Base-by-base conservation (phyloP, 805 yeast species). In the Ogataea neopini region DNA sequence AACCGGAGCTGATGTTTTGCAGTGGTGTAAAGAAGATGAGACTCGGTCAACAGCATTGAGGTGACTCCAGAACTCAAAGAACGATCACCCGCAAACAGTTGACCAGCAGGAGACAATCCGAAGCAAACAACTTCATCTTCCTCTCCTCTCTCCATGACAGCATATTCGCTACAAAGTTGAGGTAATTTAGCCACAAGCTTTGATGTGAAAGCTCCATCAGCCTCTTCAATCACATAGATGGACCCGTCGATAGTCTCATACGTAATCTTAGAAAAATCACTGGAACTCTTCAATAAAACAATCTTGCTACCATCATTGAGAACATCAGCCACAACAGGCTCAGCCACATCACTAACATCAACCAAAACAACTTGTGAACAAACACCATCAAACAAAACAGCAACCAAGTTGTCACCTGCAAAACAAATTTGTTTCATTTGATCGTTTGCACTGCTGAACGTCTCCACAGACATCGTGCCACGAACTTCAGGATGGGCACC, bases 1-100 rank as follows among this genome's bases (percentile, higher is more conserved):
- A 92, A 89, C 62, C 89, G 85, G 50, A 94, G 73, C 52, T 81
- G 80, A 51, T 89, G 87, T 53, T 88, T 94, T 6, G 94, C 95
- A 2, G 96, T 91, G 0, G 99, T 94, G 63, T 86, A 86, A 23
- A 88, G 65, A 11, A 92, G 69, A 59, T 86, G 84, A 6, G 82
- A 74, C 34, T 84, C 90, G 0, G 96, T 82, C 10, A 86, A 68
- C 47, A 79, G 75, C 48, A 92, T 66, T 0, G 98, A 91, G 0
- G 98, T 91, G 11, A 88, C 91, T 11, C 92, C 89, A 3, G 80
- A 72, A 1, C 87, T 75, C 11, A 90, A 63, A 50, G 78, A 81
- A 13, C 72, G 69, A 0, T 75, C 75, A 54, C 84, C 81, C 3
- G 82, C 83, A 62, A 72, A 88, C 11, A 94, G 68, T 59, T 85